Percentiles rank a stretch among this genome's conserved stretches.
These are phyloP conservation scores for Beauveria bassiana DNA, from an alignment of 2,329 filamentous ascomycete genomes.

Conservation along the genomic window DNA sequence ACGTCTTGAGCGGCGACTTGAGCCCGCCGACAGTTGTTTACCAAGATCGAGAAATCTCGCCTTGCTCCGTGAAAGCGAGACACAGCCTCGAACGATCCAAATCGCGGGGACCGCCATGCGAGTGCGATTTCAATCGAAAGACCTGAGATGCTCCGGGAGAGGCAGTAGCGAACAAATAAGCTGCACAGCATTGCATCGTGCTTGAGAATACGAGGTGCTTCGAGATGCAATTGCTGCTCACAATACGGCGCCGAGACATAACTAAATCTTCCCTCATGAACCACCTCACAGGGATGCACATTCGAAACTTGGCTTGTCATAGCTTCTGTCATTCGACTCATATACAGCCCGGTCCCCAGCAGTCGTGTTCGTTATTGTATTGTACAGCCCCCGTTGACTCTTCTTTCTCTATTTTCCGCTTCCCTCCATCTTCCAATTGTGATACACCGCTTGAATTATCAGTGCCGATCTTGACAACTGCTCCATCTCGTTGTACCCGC, in stretches of 20 bases:
- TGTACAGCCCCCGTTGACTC: not conserved
- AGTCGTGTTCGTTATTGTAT: conserved; percentile 3
- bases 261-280: not conserved
- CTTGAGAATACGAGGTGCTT: too few species aligned
- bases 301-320: not conserved
- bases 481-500: not conserved
- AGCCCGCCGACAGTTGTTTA: conserved; percentile 18
- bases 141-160: not conserved
- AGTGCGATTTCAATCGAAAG: conserved; percentile 7
- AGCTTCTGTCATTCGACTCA: not conserved
- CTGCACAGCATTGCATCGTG: too few species aligned
- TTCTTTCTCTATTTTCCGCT: not conserved
- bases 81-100: conserved; percentile 44
- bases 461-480: not conserved
- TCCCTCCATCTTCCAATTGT: conserved; percentile 3
- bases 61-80: conserved; percentile 40
- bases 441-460: conserved; percentile 8
- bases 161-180: too few species aligned
- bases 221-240: not conserved
- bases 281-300: not conserved
- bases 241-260: too few species aligned
- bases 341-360: not conserved
- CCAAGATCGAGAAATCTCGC: conserved; percentile 28
- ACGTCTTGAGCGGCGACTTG: conserved; percentile 26
- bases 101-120: too few species aligned